phyloP scores from a whole-genome alignment of 179 eudicot genomes.

The Corrigiola litoralis region DNA sequence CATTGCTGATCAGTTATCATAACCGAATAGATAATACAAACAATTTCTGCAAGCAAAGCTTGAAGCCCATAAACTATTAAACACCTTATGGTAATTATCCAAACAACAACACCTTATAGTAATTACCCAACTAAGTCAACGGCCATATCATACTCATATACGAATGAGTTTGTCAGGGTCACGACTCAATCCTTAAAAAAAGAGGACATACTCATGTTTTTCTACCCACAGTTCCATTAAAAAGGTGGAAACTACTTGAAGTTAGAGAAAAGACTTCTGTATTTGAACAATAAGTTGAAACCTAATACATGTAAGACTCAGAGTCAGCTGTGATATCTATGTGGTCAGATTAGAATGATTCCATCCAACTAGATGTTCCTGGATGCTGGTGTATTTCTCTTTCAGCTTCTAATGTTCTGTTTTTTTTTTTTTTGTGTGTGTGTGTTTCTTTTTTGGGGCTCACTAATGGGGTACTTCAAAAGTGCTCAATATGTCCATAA shows the following conservation, averaged over 20 bases:
- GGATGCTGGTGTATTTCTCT: background rate
- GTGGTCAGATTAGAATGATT: background rate
- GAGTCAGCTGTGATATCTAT: background rate
- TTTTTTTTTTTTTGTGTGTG: too few relatives aligned
- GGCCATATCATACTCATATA: background rate
- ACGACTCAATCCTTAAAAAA: background rate
- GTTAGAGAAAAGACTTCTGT: background rate
- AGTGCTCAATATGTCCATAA: too few relatives aligned
- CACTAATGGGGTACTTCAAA: too few relatives aligned
- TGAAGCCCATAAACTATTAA: background rate
- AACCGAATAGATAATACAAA: background rate
- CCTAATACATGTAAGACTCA: background rate
- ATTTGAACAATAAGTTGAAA: too few relatives aligned
- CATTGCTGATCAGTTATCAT: background rate
- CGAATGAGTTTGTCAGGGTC: background rate
- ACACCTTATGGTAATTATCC: background rate
- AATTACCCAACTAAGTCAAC: background rate
- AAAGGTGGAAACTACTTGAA: background rate
- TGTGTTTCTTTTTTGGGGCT: too few relatives aligned
- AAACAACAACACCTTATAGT: background rate
- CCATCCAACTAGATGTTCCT: background rate
- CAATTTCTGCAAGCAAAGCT: conserved; percentile 8
- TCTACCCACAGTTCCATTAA: background rate
- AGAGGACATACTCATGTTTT: background rate
- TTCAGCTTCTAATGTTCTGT: too few relatives aligned